Evolutionary conservation across 257 asterid species (phyloP), one percentile per base, ranked within the genome.

Genomic region (Ajuga chamaepitys): DNA sequence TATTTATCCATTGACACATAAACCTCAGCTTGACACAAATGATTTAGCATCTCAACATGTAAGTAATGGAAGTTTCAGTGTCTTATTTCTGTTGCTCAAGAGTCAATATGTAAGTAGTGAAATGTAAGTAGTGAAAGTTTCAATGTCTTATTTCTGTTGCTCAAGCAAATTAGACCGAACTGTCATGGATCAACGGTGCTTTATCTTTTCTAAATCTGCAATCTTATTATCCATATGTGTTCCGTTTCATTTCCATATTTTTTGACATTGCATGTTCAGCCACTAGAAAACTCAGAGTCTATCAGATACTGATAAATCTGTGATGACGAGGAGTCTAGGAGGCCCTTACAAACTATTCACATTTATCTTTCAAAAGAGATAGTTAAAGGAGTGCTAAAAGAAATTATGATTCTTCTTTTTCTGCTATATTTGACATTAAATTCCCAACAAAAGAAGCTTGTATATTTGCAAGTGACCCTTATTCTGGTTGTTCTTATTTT

Each of bases 11-110:
- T 12, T 66, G 16, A 51, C 30, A 7, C 41, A 26, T 54, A 38
- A 17, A 30, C 45, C 61, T 26, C 3, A 52, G 32, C 56, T 50
- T 32, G n/a, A 34, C 50, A 17, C 58, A 58, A 9, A 66, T 5
- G 44, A 45, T 62, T 57, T 48, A 14, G 57, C 53, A 57, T 56
- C 70, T 60, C 51, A 46, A 13, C 66, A n/a, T 44, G 64, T 54
- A 20, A 30, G 42, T 16, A 62, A 56, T 56, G 20, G 17, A 24
- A 41, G 62, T 58, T 73, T 58, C 68, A 9, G 35, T 54, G 47
- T 69, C 37, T 42, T 38, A 20, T 47, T 26, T 66, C 53, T 40
- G 17, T 69, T 64, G 46, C 62, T 50, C 37, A 12, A 51, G 65
- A 0, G n/a, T n/a, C n/a, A n/a, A n/a, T n/a, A n/a, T n/a, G n/a